Conservation (phyloP, 805 yeast species). For the Pichia membranifaciens region DNA sequence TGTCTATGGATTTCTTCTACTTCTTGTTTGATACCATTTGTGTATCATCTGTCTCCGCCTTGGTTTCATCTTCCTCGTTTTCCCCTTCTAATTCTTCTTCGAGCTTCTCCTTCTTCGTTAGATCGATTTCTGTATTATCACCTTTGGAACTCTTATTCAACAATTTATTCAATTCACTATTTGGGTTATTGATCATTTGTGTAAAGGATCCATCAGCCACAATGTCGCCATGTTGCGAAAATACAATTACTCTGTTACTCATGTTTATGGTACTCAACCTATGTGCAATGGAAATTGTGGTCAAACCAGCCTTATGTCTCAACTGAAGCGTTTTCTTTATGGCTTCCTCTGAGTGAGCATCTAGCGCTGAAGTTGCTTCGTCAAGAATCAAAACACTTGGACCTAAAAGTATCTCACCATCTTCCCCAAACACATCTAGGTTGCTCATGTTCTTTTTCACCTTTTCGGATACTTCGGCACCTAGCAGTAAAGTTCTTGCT, state of each 20-base stretch:
- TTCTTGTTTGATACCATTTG: no score
- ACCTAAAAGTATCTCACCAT: constrained; percentile 30
- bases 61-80: not conserved
- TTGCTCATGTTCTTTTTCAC: constrained; percentile 7
- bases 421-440: constrained; percentile 18
- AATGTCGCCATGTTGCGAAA: constrained; percentile 62
- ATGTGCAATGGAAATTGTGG: constrained; percentile 89
- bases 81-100: not conserved
- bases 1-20: no score
- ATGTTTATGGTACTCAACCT: constrained; percentile 81
- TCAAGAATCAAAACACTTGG: constrained; percentile 83
- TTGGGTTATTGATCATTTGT: constrained; percentile 41
- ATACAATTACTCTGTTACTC: constrained; percentile 74
- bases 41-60: no score
- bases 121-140: constrained; percentile 23
- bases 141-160: constrained; percentile 29
- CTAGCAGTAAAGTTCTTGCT: constrained; percentile 75
- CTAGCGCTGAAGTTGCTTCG: constrained; percentile 93
- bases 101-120: constrained; percentile 5
- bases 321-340: constrained; percentile 66
- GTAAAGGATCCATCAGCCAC: constrained; percentile 64
- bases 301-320: constrained; percentile 51
- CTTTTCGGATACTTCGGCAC: constrained; percentile 18
- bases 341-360: constrained; percentile 79
- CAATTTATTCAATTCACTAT: constrained; percentile 40